These are phyloP conservation scores for Picochlorum sp. DNA, from an alignment of 139 green algal species.

Conservation along the genomic window DNA sequence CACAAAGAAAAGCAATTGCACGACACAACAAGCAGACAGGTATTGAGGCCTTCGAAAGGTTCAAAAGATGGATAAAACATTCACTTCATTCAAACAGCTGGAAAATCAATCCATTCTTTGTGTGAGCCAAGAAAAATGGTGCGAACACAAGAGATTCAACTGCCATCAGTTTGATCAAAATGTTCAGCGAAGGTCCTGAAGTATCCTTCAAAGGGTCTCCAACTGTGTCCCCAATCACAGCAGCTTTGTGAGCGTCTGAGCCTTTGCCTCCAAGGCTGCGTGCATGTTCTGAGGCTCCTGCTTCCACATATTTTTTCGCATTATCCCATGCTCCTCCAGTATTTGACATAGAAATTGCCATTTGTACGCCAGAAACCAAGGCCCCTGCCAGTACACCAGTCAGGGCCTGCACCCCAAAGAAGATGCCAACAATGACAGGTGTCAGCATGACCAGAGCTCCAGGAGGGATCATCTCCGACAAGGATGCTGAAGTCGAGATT, in stretches of 20 bases:
- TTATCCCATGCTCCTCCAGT: slow-evolving; percentile 98
- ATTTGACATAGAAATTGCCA: slow-evolving; percentile 95
- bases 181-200: slow-evolving; percentile 91
- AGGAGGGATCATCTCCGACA: slow-evolving; percentile 89
- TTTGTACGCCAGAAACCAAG: slow-evolving; percentile 92
- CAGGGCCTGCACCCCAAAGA: slow-evolving; percentile 51
- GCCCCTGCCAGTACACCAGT: slow-evolving; percentile 77
- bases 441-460: slow-evolving; percentile 86
- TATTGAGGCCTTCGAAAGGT: no score
- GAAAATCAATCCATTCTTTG: slow-evolving; percentile 32
- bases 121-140: slow-evolving; percentile 64
- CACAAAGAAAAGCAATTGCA: no score
- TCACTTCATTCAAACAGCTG: slow-evolving; percentile 27
- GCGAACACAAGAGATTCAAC: slow-evolving; percentile 89
- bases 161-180: slow-evolving; percentile 99
- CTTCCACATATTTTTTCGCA: slow-evolving; percentile 98
- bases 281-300: slow-evolving; percentile 63
- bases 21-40: no score
- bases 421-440: slow-evolving; percentile 58
- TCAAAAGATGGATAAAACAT: not conserved
- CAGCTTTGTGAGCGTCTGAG: slow-evolving; percentile 87
- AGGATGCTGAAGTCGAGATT: slow-evolving; percentile 80
- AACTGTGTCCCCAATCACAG: slow-evolving; percentile 78
- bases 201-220: slow-evolving; percentile 96
- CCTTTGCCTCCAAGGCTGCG: slow-evolving; percentile 89